These are phyloP conservation scores for Neonectria magnoliae DNA, from an alignment of 2,329 filamentous ascomycete genomes.

Conservation along the genomic window DNA sequence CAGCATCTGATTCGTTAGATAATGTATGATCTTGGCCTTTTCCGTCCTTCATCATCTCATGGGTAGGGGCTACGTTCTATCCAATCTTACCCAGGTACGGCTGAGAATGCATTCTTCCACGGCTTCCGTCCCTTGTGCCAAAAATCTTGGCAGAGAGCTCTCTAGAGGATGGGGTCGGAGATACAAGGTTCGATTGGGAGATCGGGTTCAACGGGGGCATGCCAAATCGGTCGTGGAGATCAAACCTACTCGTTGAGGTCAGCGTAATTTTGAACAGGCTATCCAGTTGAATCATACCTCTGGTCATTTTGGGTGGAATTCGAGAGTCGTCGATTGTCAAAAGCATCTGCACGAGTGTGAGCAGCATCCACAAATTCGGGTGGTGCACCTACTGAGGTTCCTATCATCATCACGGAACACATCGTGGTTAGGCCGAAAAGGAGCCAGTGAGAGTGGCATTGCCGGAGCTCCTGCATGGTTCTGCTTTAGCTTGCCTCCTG, in stretches of 20 bases:
- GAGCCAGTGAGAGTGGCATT: conserved; percentile 25
- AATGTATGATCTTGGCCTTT: not conserved
- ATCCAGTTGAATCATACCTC: conserved; percentile 33
- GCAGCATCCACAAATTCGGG: not conserved
- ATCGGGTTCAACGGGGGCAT: conserved; percentile 51
- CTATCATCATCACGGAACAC: conserved; percentile 46
- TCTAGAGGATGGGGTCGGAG: conserved; percentile 47
- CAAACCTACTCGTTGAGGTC: conserved; percentile 40
- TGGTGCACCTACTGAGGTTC: conserved; percentile 38
- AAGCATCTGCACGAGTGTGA: conserved; percentile 39
- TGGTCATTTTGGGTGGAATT: conserved; percentile 36
- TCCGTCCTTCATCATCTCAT: no score
- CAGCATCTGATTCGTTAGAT: conserved; percentile 12
- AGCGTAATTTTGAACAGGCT: not conserved
- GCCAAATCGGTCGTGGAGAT: conserved; percentile 46
- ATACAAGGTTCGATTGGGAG: conserved; percentile 52
- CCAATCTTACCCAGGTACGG: conserved; percentile 23
- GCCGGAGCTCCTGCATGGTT: conserved; percentile 25
- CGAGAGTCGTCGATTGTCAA: conserved; percentile 36
- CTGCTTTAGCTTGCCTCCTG: conserved; percentile 29
- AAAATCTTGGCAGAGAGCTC: conserved; percentile 42
- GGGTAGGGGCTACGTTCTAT: not conserved
- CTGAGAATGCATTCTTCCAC: conserved; percentile 33
- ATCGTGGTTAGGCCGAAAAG: conserved; percentile 41
- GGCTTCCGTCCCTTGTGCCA: conserved; percentile 36